Evolutionary conservation across 2,329 filamentous ascomycete species (phyloP), one percentile per base, ranked within the genome.

Genomic region (Diaporthe nobilis): DNA sequence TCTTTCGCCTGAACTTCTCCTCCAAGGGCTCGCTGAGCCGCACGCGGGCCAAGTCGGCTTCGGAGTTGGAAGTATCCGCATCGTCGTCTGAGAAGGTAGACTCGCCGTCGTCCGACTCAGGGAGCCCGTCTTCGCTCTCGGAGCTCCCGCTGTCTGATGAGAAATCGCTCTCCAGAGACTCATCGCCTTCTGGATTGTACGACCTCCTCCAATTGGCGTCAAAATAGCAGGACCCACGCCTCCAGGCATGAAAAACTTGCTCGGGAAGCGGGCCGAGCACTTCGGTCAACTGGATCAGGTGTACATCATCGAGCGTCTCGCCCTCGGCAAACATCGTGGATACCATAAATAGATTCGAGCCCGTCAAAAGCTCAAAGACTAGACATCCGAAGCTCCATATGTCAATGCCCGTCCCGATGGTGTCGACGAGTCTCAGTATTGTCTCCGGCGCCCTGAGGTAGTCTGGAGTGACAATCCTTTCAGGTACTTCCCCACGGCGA

Each of bases 321-420:
- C 75, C 67, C 7, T 28, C 53, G 6, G 6, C 47, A 71, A 75
- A 47, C 42, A 63, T n/a, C 49, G 49, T 0, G 75, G 17, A 6
- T 60, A 44, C 39, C 10, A 63, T 57, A 17, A 78, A 78, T 2
- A 80, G 75, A n/a, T 47, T 25, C 17, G n/a, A 53, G 42, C 76
- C 79, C 4, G 75, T 77, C 37, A 79, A 20, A 42, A 79, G 57
- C 73, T 77, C 77, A 51, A 77, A 80, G 34, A 75, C 47, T 25
- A 80, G 60, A 63, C 78, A 80, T 25, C 78, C 79, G 28, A 79
- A 78, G 7, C 74, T 77, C 78, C 79, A 79, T n/a, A 77, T 78
- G 47, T 80, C 78, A 22, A 79, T 67, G 10, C 72, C 63, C 28
- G 39, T 13, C 25, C 72, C 72, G n/a, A 71, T 7, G 25, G 49